Evolutionary conservation across 2,329 filamentous ascomycete genomes (phyloP).

Genomic region (Gliomastix tumulicola): DNA sequence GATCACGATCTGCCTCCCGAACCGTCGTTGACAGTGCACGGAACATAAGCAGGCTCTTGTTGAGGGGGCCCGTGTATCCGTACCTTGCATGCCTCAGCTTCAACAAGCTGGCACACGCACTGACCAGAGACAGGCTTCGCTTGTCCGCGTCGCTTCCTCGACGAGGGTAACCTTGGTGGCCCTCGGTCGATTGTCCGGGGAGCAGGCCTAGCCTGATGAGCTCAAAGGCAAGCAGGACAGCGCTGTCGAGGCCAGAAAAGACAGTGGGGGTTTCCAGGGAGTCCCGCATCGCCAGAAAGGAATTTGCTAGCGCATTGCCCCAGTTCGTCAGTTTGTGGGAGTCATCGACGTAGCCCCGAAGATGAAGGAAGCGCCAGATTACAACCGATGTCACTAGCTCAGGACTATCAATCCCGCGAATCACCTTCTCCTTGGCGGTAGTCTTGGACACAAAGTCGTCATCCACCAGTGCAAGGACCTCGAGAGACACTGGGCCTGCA

Average conservation of each 20-base stretch:
- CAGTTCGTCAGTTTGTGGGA: slow-evolving; percentile 75
- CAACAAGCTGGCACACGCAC: slow-evolving; percentile 76
- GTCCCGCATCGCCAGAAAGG: slow-evolving; percentile 56
- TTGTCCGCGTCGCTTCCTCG: slow-evolving; percentile 65
- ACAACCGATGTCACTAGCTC: slow-evolving; percentile 68
- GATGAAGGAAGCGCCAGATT: slow-evolving; percentile 82
- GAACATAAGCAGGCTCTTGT: slow-evolving; percentile 81
- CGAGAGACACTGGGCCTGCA: slow-evolving; percentile 39
- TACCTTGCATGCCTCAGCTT: slow-evolving; percentile 76
- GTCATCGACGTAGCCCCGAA: slow-evolving; percentile 77
- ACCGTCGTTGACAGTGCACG: slow-evolving; percentile 77
- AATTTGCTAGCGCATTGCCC: slow-evolving; percentile 72
- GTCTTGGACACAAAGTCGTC: slow-evolving; percentile 64
- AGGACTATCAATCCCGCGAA: slow-evolving; percentile 53
- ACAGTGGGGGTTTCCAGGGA: slow-evolving; percentile 36
- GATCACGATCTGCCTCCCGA: slow-evolving; percentile 70
- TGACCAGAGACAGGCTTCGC: slow-evolving; percentile 71
- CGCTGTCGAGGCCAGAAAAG: slow-evolving; percentile 58
- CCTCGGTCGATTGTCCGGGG: slow-evolving; percentile 57
- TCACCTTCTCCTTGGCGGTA: slow-evolving; percentile 49
- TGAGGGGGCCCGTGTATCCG: slow-evolving; percentile 91
- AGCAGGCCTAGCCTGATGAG: slow-evolving; percentile 74
- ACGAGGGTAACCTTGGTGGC: slow-evolving; percentile 47
- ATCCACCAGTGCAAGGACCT: slow-evolving; percentile 63
- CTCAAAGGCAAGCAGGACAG: slow-evolving; percentile 78